phyloP scores from a whole-genome alignment of 305 asterid genomes.

The Rubia occidens region DNA sequence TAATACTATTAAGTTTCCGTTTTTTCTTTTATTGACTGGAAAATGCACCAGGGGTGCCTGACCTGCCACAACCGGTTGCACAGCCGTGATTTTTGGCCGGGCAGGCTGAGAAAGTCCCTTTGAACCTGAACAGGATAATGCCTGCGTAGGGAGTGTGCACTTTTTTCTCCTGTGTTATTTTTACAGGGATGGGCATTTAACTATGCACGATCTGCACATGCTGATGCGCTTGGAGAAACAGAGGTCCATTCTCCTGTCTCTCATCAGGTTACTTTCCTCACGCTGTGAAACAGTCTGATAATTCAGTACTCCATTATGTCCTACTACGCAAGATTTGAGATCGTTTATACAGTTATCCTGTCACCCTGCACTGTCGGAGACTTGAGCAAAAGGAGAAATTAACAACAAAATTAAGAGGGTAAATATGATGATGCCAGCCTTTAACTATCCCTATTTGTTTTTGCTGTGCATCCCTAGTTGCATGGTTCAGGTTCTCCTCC shows the following conservation, averaged over 20 bases:
- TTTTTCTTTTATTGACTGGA: conserved; percentile 37
- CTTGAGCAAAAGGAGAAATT: too few species aligned
- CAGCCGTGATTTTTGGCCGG: conserved; percentile 32
- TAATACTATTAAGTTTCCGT: not conserved
- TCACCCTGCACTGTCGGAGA: too few species aligned
- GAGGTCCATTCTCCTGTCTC: not conserved
- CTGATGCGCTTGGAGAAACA: conserved; percentile 14
- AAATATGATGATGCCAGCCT: too few species aligned
- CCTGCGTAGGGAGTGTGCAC: conserved; percentile 99
- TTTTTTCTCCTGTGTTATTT: conserved; percentile 32
- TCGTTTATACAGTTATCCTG: too few species aligned
- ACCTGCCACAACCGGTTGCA: conserved; percentile 32
- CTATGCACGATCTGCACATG: conserved; percentile 12
- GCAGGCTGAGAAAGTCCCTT: conserved; percentile 99
- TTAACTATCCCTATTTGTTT: too few species aligned
- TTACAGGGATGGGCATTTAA: conserved; percentile 43
- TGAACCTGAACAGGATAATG: conserved; percentile 97
- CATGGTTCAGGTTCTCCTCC: too few species aligned
- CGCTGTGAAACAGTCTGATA: conserved; percentile 5
- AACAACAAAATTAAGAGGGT: too few species aligned
- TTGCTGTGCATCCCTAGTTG: too few species aligned
- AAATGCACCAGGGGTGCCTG: conserved; percentile 98
- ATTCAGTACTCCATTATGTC: not conserved
- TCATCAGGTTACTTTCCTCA: not conserved
- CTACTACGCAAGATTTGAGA: not conserved